Conservation (phyloP, 495 filamentous ascomycete species). For the Pyronema omphalodes region DNA sequence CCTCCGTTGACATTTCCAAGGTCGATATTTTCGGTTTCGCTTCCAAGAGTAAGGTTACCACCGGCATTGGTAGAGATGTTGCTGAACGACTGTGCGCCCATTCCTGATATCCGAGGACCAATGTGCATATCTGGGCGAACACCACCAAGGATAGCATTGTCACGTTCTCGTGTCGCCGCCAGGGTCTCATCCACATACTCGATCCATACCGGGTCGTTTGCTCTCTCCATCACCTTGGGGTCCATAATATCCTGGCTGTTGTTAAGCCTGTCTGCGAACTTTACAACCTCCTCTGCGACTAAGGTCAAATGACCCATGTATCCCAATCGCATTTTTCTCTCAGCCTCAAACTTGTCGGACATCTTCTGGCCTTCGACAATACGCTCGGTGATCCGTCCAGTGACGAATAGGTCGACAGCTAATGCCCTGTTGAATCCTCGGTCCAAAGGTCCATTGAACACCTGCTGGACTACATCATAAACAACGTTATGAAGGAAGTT, state of each 20-base stretch:
- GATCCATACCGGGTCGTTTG: slow-evolving; percentile 75
- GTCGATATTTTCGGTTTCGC: slow-evolving; percentile 57
- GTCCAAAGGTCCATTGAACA: slow-evolving; percentile 97
- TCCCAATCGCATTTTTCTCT: slow-evolving; percentile 75
- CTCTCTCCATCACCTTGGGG: slow-evolving; percentile 66
- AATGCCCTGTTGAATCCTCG: slow-evolving; percentile 80
- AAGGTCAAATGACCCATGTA: slow-evolving; percentile 98
- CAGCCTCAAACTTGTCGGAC: slow-evolving; percentile 64
- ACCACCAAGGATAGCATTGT: slow-evolving; percentile 96
- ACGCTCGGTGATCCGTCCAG: slow-evolving; percentile 69
- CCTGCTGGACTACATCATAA: slow-evolving; percentile 97
- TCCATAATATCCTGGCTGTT: slow-evolving; percentile 77
- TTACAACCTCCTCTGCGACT: slow-evolving; percentile 96
- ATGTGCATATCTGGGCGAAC: slow-evolving; percentile 77
- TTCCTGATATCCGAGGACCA: slow-evolving; percentile 43
- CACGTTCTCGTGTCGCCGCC: slow-evolving; percentile 82
- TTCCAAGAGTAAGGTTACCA: slow-evolving; percentile 33
- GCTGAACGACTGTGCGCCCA: slow-evolving; percentile 44
- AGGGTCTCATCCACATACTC: slow-evolving; percentile 90
- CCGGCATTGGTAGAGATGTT: slow-evolving; percentile 47
- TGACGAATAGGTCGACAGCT: slow-evolving; percentile 85
- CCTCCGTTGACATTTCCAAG: slow-evolving; percentile 46
- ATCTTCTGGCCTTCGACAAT: slow-evolving; percentile 79
- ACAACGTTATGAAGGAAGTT: slow-evolving; percentile 99
- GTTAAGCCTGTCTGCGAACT: slow-evolving; percentile 64